These are phyloP conservation scores for Pichia sorboxylosa DNA, from an alignment of 1,139 yeast genomes.

Conservation along the genomic window DNA sequence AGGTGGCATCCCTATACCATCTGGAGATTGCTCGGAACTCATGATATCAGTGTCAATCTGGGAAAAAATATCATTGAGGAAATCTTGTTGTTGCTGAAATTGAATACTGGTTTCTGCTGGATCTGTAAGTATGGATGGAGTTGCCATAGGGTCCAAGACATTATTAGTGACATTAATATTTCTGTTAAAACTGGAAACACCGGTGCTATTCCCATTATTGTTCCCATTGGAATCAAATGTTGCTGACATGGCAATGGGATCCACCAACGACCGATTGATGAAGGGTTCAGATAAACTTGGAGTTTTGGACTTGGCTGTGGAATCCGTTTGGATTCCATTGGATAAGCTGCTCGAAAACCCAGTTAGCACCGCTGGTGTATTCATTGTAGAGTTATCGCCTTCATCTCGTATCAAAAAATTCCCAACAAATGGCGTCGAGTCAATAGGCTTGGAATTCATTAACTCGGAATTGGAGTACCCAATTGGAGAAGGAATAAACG, in stretches of 20 bases:
- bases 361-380: background rate
- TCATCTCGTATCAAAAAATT: background rate
- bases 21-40: constrained; percentile 6
- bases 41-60: constrained; percentile 22
- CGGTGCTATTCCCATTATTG: background rate
- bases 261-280: background rate
- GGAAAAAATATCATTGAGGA: constrained; percentile 18
- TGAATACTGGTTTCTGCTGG: background rate
- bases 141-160: background rate
- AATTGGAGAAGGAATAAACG: constrained; percentile 13
- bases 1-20: constrained; percentile 5
- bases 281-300: constrained; percentile 1
- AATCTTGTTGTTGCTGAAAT: constrained; percentile 14
- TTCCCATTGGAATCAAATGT: background rate
- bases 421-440: background rate
- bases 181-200: too few relatives aligned
- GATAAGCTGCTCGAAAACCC: background rate
- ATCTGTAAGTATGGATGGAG: background rate
- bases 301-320: constrained; percentile 1
- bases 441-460: constrained; percentile 1
- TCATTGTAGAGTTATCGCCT: background rate
- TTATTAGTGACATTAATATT: background rate
- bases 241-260: background rate
- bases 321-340: background rate
- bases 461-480: constrained; percentile 11